Base-by-base conservation (phyloP, 257 asterid species). In the Striga asiatica region DNA sequence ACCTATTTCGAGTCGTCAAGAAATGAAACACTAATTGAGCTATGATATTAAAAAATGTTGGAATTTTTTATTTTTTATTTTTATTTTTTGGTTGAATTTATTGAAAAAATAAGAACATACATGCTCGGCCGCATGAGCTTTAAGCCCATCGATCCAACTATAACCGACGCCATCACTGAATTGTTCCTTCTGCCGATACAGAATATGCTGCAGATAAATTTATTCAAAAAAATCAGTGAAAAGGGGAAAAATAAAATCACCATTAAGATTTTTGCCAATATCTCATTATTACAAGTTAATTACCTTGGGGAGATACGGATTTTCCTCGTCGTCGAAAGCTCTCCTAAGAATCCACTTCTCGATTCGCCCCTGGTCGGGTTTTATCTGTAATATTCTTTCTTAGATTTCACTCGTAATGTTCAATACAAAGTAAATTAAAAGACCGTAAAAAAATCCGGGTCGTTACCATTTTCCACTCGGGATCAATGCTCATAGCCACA, bases 151-250 rank as follows among this genome's bases (percentile, higher is more conserved):
- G 4, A 92, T 92, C 99, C 99, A 92, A 60, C 95, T 88, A 66
- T 88, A 88, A 50, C 99, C 99, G 31, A 92, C 99, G 1, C 99
- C 99, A 51, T 92, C 99, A 16, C 99, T 88, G 75, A 92, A 88
- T 73, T 92, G 97, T 55, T 92, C 99, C 35, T 92, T 92, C 61
- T 88, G 97, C 70, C 99, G 70, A 47, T 92, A 88, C 19, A 92
- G 77, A 61, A 92, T 92, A 67, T 88, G 95, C 99, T 92, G 94
- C 78, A 80, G 42, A 38, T 3, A 12, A 13, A 41, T 41, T 45
- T 2, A 39, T 46, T 62, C 11, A 59, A 67, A 52, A 52, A 24
- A 20, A 46, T 63, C 38, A 64, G 62, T 13, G 68, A 39, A 6
- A 21, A 10, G 37, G 17, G 39, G n/a, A 1, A 60, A 62, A 38